These are phyloP conservation scores for Phytopythium aichiense DNA, from an alignment of 352 stramenopile genomes.

Conservation along the genomic window DNA sequence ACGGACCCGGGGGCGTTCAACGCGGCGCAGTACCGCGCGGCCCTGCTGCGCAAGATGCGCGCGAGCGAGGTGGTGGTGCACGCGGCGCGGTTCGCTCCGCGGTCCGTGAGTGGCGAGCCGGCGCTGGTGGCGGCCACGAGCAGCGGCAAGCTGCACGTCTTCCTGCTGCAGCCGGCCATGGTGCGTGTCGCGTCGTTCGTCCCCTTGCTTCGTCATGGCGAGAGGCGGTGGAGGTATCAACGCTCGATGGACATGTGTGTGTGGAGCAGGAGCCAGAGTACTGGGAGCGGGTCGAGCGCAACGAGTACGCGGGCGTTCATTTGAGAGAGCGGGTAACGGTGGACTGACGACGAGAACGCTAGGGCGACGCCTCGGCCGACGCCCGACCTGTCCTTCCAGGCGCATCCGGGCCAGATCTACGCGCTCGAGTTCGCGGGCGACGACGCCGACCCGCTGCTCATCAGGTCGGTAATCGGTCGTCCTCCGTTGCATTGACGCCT, in stretches of 20 bases:
- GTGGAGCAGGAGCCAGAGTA: slow-evolving; percentile 25
- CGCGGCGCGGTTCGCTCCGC: slow-evolving; percentile 46
- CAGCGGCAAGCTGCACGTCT: slow-evolving; percentile 56
- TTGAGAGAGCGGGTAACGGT: neutral
- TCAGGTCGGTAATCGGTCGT: slow-evolving; percentile 35
- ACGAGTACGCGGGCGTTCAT: slow-evolving; percentile 21
- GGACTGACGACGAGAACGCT: neutral
- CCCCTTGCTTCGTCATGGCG: neutral
- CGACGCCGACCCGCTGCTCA: slow-evolving; percentile 39
- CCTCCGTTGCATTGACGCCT: neutral
- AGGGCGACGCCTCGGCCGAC: slow-evolving; percentile 39
- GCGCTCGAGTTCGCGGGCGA: slow-evolving; percentile 64
- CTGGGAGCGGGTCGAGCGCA: slow-evolving; percentile 39
- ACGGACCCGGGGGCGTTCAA: slow-evolving; percentile 65
- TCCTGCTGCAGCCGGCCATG: slow-evolving; percentile 39
- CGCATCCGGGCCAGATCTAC: slow-evolving; percentile 73
- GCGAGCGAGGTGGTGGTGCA: slow-evolving; percentile 50
- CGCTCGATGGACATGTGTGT: neutral
- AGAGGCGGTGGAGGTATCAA: neutral
- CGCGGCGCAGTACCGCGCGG: slow-evolving; percentile 39
- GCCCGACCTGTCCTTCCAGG: slow-evolving; percentile 57
- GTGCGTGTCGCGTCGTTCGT: slow-evolving; percentile 6
- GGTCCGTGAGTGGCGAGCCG: slow-evolving; percentile 19
- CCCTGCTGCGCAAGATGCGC: slow-evolving; percentile 53
- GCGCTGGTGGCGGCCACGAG: slow-evolving; percentile 64